Evolutionary conservation across 2,329 filamentous ascomycete species (phyloP).

Genomic region (Pestalotiopsis sp.): DNA sequence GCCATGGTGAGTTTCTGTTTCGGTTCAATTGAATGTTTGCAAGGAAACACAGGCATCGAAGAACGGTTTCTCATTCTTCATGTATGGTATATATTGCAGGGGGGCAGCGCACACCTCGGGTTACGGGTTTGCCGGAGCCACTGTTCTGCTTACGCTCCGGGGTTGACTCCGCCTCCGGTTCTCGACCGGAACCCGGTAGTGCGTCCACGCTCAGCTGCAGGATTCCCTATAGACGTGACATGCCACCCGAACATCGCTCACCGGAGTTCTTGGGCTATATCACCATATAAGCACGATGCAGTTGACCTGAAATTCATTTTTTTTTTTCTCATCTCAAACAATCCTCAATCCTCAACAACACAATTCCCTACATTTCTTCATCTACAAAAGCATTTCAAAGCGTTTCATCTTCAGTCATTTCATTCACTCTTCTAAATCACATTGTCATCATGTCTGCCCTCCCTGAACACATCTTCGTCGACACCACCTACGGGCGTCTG

Average conservation of each 20-base stretch:
- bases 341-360: neutral
- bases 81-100: neutral
- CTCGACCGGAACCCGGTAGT: neutral
- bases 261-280: neutral
- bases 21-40: neutral
- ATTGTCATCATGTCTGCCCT: neutral
- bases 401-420: neutral
- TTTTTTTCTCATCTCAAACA: neutral
- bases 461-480: neutral
- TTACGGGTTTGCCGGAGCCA: neutral
- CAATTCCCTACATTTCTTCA: neutral
- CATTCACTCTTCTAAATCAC: no score
- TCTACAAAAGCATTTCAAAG: neutral
- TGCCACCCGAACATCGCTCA: neutral
- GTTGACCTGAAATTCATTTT: neutral
- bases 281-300: neutral
- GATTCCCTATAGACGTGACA: neutral
- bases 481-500: neutral
- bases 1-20: conserved; percentile 11
- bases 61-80: neutral
- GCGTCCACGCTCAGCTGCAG: neutral
- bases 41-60: neutral
- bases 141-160: neutral
- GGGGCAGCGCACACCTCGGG: neutral
- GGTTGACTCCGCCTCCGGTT: neutral